Percentiles rank a stretch among this genome's conserved stretches.
These are phyloP conservation scores for Aspergillus neotritici DNA, from an alignment of 2,329 filamentous ascomycete species.

Conservation along the genomic window DNA sequence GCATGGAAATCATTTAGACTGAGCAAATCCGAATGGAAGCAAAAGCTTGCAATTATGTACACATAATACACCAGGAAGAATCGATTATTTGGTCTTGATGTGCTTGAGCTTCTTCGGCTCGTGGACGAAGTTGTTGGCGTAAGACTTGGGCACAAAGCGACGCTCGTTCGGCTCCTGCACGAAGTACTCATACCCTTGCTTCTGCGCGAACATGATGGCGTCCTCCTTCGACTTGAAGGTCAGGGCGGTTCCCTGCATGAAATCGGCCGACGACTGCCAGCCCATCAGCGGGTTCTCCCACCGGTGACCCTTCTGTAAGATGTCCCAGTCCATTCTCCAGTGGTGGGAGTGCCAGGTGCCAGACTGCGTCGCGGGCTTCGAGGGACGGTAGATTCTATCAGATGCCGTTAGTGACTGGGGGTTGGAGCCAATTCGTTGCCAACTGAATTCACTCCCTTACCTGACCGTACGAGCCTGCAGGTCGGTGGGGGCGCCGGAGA, in stretches of 20 bases:
- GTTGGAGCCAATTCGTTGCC: background rate
- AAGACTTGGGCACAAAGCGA: conserved; percentile 82
- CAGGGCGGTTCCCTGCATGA: conserved; percentile 88
- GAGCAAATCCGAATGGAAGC: conserved; percentile 8
- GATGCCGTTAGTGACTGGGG: conserved; percentile 10
- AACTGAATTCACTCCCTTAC: conserved; percentile 51
- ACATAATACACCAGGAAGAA: conserved; percentile 29
- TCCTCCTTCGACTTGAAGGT: conserved; percentile 92
- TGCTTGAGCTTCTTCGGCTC: conserved; percentile 80
- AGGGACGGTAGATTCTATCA: conserved; percentile 77
- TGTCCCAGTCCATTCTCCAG: conserved; percentile 99
- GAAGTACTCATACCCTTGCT: conserved; percentile 98
- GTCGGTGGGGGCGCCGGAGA: conserved; percentile 90
- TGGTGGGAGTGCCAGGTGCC: conserved; percentile 75
- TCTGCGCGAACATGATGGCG: conserved; percentile 90
- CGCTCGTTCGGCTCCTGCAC: conserved; percentile 93
- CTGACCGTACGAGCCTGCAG: conserved; percentile 90
- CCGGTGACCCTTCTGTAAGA: conserved; percentile 82
- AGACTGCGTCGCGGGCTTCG: conserved; percentile 95
- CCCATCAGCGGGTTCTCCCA: conserved; percentile 99
- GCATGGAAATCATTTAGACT: conserved; percentile 8
- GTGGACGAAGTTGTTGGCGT: conserved; percentile 94
- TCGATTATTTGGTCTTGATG: conserved; percentile 67
- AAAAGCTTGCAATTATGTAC: conserved; percentile 32
- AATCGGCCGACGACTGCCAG: conserved; percentile 93